Evolutionary conservation across 139 green algal genomes (phyloP).

Genomic region (Astrephomene gubernaculifera): DNA sequence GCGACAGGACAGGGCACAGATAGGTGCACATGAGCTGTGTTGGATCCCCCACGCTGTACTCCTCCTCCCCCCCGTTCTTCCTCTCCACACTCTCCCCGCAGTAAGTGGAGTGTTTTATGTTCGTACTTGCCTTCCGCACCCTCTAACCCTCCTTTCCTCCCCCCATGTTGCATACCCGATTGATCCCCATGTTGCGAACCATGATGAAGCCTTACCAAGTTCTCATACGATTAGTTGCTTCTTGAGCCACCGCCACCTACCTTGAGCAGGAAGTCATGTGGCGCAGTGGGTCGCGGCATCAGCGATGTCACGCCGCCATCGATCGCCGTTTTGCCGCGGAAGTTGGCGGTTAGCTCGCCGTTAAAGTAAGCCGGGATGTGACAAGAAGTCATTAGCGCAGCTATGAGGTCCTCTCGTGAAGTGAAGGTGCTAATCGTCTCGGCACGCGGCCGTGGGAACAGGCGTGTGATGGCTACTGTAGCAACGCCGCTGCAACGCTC

Average conservation of each 20-base stretch:
- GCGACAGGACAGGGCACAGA: too few species aligned
- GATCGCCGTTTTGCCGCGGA: constrained; percentile 55
- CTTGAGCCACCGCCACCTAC: neutral
- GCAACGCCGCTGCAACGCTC: constrained; percentile 41
- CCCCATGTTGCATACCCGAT: too few species aligned
- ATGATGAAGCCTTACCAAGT: too few species aligned
- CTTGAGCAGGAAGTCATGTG: constrained; percentile 43
- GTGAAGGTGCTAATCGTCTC: constrained; percentile 72
- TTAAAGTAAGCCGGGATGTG: constrained; percentile 78
- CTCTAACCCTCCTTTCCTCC: too few species aligned
- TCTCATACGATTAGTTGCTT: too few species aligned
- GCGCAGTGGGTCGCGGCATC: constrained; percentile 64
- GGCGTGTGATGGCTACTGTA: constrained; percentile 44
- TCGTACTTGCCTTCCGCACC: neutral
- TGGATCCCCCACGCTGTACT: neutral
- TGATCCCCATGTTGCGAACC: too few species aligned
- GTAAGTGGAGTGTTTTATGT: neutral
- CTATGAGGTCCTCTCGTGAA: constrained; percentile 74
- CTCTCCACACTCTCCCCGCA: neutral
- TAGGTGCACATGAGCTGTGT: neutral
- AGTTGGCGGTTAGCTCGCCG: constrained; percentile 45
- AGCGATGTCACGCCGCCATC: constrained; percentile 87
- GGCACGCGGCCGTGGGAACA: constrained; percentile 47
- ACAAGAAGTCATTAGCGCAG: constrained; percentile 76
- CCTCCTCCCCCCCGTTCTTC: neutral